A percentile compares a stretch with the other conserved stretches of the same genome.
Evolutionary conservation across 2,329 filamentous ascomycete genomes (phyloP).

Genomic region (Fusarium coffeatum): DNA sequence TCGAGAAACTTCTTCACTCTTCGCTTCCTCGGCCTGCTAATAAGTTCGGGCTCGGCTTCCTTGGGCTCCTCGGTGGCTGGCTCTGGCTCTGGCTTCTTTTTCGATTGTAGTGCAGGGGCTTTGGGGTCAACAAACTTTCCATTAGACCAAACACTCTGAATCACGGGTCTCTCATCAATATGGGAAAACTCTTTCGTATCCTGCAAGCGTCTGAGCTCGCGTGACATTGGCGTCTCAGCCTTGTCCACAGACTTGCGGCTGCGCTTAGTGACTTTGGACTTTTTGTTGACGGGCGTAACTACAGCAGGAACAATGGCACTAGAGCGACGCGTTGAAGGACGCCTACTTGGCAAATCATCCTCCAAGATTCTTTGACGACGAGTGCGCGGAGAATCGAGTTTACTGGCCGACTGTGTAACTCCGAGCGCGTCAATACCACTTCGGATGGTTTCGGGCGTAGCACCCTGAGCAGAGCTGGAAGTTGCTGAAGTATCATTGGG

Average conservation of each 20-base stretch:
- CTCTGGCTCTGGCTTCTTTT: slow-evolving; percentile 51
- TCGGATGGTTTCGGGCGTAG: slow-evolving; percentile 40
- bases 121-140: slow-evolving; percentile 68
- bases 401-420: slow-evolving; percentile 57
- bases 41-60: slow-evolving; percentile 53
- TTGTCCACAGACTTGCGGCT: slow-evolving; percentile 66
- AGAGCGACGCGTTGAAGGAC: slow-evolving; percentile 58
- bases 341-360: slow-evolving; percentile 48
- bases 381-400: slow-evolving; percentile 51
- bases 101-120: slow-evolving; percentile 53
- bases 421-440: slow-evolving; percentile 62
- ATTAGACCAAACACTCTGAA: slow-evolving; percentile 72
- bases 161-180: slow-evolving; percentile 68
- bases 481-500: slow-evolving; percentile 8
- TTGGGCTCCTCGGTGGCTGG: slow-evolving; percentile 40
- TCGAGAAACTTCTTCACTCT: slow-evolving; percentile 80
- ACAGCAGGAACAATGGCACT: slow-evolving; percentile 53
- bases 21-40: slow-evolving; percentile 55
- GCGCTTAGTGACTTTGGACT: slow-evolving; percentile 70
- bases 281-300: slow-evolving; percentile 60
- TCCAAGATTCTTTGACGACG: slow-evolving; percentile 49
- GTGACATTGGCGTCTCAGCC: slow-evolving; percentile 59
- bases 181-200: slow-evolving; percentile 72
- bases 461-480: slow-evolving; percentile 23
- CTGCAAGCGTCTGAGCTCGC: slow-evolving; percentile 69